Conservation (phyloP, 495 filamentous ascomycete genomes). For the Talaromyces borbonicus region DNA sequence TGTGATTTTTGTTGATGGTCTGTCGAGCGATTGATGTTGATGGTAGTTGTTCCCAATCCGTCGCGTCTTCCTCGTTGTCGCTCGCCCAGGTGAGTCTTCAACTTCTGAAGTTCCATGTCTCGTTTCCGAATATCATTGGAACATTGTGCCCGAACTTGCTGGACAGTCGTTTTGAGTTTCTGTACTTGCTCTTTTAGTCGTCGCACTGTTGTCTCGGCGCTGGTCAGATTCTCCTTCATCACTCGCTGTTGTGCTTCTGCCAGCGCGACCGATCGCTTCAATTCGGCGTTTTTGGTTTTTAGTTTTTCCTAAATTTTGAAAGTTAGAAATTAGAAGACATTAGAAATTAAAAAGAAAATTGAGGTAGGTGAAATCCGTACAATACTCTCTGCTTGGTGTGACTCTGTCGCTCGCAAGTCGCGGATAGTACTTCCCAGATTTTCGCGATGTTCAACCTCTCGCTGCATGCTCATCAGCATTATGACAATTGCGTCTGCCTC, state of each 20-base stretch:
- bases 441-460: constrained; percentile 79
- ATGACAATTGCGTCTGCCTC: neutral
- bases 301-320: constrained; percentile 48
- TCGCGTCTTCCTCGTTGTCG: constrained; percentile 41
- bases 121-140: constrained; percentile 88
- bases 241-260: constrained; percentile 65
- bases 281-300: constrained; percentile 58
- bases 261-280: constrained; percentile 63
- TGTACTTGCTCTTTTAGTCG: constrained; percentile 70
- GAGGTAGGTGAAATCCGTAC: constrained; percentile 16
- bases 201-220: constrained; percentile 58
- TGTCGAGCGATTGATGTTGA: constrained; percentile 35
- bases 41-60: constrained; percentile 38
- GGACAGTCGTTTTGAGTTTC: constrained; percentile 62
- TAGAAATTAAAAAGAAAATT: neutral
- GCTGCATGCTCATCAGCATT: constrained; percentile 37
- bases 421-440: constrained; percentile 70
- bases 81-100: constrained; percentile 74
- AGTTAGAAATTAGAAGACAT: neutral
- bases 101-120: constrained; percentile 74
- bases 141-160: constrained; percentile 76
- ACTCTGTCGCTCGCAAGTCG: constrained; percentile 58
- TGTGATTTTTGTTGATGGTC: constrained; percentile 31
- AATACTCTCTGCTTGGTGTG: constrained; percentile 55
- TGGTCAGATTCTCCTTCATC: constrained; percentile 55